Base-by-base conservation (phyloP, 192 early-diverging fungal species). In the Coemansia sp. region DNA sequence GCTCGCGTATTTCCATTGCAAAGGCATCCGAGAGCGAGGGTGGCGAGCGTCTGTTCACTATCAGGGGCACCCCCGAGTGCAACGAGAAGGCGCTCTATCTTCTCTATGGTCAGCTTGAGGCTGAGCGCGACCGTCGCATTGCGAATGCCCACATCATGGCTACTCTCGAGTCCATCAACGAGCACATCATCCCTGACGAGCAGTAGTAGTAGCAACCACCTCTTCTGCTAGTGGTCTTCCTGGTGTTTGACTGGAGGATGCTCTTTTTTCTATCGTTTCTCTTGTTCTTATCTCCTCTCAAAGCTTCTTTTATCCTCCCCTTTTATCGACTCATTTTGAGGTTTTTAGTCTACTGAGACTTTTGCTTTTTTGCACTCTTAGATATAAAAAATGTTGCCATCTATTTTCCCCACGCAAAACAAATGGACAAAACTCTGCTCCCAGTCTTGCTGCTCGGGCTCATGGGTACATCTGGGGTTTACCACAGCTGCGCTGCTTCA, bases 61-160 rank as follows among this genome's bases (percentile, higher is more conserved):
- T 99, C 77, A 89, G 89, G 48, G 97, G 97, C 39, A 87, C 89
- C 1, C 84, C 90, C 11, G 94, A 95, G 70, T 85, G 88, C 43
- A 95, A 94, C 81, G 92, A 96, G 72, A 91, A 89, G 78, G 97
- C 97, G 9, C 79, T 99, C 52, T 92, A 92, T 61, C 81, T 99
- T 75, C 86, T 99, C 44, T 95, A 96, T 77, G 88, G 88, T 18
- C 89, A 93, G 72, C 77, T 99, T 50, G 97, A 98, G 75, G 85
- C 74, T 62, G 95, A 98, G 86, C 92, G 90, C 71, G 89, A 92
- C 68, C 87, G 88, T 70, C 91, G 92, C 64, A 69, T 92, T 40
- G 67, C 63, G 49, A 82, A 82, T 61, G 79, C 79, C 41, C 69
- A 68, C 52, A 70, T 76, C 54, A 76, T 82, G 79, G 71, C 79